Base-by-base conservation (phyloP, 345 rosid genomes). In the Pugionium dolabratum region DNA sequence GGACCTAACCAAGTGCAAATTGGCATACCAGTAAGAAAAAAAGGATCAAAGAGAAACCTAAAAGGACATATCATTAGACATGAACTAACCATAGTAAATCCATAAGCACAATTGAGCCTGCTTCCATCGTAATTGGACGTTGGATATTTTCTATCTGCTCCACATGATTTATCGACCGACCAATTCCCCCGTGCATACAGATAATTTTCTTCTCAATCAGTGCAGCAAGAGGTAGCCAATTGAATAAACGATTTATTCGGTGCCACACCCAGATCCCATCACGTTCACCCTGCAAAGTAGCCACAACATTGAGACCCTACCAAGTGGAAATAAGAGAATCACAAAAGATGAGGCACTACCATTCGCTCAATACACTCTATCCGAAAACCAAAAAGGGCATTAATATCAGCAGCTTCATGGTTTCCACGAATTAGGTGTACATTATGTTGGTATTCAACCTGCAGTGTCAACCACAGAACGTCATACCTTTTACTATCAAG, bases 231-330 rank as follows among this genome's bases (percentile, higher is more conserved):
- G 99, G 96, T 70, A 94, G 89, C 93, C 96, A 94, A 79, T 90
- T 94, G 72, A 94, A 94, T 69, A 94, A 79, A n/a, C 93, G 95
- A 65, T 94, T 91, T 78, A 94, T 84, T 66, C 96, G 84, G 74
- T 94, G 97, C 96, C 99, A 94, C 33, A 87, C 83, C 97, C 99
- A 94, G 62, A 94, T 91, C 73, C 97, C 97, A 79, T 94, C 99
- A 80, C 96, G 84, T 74, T 94, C 99, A 36, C 97, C 99, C 99
- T 94, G 79, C 75, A 57, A 43, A 65, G 46, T 37, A 77, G 66
- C 49, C 54, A 77, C 62, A 29, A 52, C 60, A 67, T 68, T 70
- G 70, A 43, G 78, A 44, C 11, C 49, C 58, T 42, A 50, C 18
- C 65, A 67, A 6, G 31, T 41, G 34, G 35, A 77, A 52, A 63